Base-by-base conservation (phyloP, 257 asterid species). In the Fraxinus pennsylvanica region DNA sequence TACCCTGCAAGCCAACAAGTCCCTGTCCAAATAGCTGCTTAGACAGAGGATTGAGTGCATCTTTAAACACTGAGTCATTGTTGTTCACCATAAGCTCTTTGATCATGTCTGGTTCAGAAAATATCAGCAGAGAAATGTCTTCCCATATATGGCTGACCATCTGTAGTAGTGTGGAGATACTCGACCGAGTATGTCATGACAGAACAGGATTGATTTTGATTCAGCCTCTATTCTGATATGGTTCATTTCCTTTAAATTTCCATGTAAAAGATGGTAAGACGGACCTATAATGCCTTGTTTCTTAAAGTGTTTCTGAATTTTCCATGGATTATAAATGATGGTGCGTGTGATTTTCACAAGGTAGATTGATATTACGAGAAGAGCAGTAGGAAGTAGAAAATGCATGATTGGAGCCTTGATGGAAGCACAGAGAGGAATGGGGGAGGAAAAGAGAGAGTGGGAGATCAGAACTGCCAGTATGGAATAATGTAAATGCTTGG, bases 21-120 rank as follows among this genome's bases (percentile, higher is more conserved):
- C 94, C 97, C 66, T 87, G 81, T 8, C 97, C 96, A 38, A 92
- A 83, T 67, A 92, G 76, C 35, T 72, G 32, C 80, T 76, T 85
- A 0, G 94, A 45, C 36, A 79, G 74, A n/a, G 95, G 93, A 79
- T 88, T 82, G 5, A 79, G 65, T 52, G 1, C 59, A 43, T 85
- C 88, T 45, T 79, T 75, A 41, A 78, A 82, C 21, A 63, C 69
- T 3, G 47, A n/a, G 15, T 82, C 87, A 71, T 75, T 71, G 17
- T 30, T 76, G 45, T 82, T 82, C 61, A 84, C 72, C 88, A 91
- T 41, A 69, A 85, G 74, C 81, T 89, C 85, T 81, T 82, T 89
- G 6, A 87, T 83, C 82, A 87, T 57, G 15, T 80, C 85, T 25
- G 89, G 92, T 14, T 89, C 93, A 12, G 87, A 85, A 5, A 87